A percentile compares a stretch with the other conserved stretches of the same genome.
Evolutionary conservation across 306 rosid genomes (phyloP).

Genomic region (Dryas drummondii): DNA sequence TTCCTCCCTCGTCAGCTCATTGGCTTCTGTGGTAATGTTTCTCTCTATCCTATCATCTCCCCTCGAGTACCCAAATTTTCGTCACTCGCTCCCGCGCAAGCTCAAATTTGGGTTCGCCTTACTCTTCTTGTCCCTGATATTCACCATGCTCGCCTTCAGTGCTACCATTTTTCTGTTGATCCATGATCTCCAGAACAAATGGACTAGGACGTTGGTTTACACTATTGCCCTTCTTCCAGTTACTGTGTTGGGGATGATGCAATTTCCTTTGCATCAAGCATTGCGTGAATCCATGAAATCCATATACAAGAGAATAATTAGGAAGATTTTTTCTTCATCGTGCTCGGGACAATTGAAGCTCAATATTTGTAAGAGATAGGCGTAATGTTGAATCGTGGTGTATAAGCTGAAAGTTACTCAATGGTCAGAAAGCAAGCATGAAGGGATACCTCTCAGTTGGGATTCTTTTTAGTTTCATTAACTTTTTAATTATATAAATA

Average conservation of each 20-base stretch:
- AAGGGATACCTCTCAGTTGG: no score
- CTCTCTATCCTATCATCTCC: slow-evolving; percentile 40
- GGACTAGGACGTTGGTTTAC: slow-evolving; percentile 26
- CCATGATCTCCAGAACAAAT: neutral
- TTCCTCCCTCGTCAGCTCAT: slow-evolving; percentile 30
- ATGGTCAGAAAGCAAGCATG: no score
- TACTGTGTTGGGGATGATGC: neutral
- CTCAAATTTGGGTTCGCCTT: slow-evolving; percentile 27
- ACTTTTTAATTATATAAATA: no score
- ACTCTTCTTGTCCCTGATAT: slow-evolving; percentile 28
- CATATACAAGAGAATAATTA: no score
- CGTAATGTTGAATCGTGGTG: no score
- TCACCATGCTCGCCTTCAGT: slow-evolving; percentile 35
- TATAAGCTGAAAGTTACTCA: no score
- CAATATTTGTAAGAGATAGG: no score
- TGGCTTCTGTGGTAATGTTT: slow-evolving; percentile 43
- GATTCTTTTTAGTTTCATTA: no score
- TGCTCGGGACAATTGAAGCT: no score
- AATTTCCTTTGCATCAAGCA: neutral
- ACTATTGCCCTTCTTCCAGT: slow-evolving; percentile 25
- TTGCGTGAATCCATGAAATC: no score
- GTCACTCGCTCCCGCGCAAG: slow-evolving; percentile 24
- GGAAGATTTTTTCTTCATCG: no score
- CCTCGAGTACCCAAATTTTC: slow-evolving; percentile 26
- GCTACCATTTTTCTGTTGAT: slow-evolving; percentile 30